Evolutionary conservation across 2,329 filamentous ascomycete species (phyloP).

Genomic region (Apiospora rasikravindrae): DNA sequence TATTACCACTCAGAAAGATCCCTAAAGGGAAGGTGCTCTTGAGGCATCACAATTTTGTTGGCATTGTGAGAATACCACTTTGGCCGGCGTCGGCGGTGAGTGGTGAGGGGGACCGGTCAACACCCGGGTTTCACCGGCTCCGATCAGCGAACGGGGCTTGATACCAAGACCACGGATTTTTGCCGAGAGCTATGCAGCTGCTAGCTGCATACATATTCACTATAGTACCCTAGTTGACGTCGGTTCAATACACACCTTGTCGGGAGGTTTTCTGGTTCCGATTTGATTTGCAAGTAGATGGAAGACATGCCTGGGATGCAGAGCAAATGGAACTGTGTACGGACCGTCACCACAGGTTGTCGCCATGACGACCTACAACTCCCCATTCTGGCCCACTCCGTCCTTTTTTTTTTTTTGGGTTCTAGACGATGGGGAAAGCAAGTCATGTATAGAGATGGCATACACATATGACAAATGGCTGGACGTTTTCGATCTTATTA

Average conservation of each 20-base stretch:
- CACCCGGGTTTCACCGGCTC: constrained; percentile 13
- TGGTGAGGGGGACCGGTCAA: neutral
- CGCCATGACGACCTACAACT: neutral
- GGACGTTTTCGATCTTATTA: neutral
- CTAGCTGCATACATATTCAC: too few relatives aligned
- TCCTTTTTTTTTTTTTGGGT: too few relatives aligned
- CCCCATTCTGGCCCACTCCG: neutral
- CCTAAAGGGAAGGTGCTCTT: neutral
- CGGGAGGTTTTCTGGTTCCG: too few relatives aligned
- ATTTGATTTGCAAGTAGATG: neutral
- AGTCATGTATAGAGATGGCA: neutral
- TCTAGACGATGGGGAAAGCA: neutral
- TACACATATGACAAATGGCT: neutral
- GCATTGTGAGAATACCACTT: neutral
- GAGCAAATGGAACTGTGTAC: neutral
- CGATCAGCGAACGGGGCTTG: neutral
- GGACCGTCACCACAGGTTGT: neutral
- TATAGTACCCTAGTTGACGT: too few relatives aligned
- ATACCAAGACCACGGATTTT: neutral
- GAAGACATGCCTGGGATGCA: neutral
- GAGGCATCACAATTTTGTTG: neutral
- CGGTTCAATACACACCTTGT: too few relatives aligned
- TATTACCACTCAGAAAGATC: neutral
- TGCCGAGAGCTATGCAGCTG: neutral
- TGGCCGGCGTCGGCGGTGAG: neutral